These are phyloP conservation scores for Euphrasia confusa DNA, from an alignment of 257 asterid species.

Conservation along the genomic window DNA sequence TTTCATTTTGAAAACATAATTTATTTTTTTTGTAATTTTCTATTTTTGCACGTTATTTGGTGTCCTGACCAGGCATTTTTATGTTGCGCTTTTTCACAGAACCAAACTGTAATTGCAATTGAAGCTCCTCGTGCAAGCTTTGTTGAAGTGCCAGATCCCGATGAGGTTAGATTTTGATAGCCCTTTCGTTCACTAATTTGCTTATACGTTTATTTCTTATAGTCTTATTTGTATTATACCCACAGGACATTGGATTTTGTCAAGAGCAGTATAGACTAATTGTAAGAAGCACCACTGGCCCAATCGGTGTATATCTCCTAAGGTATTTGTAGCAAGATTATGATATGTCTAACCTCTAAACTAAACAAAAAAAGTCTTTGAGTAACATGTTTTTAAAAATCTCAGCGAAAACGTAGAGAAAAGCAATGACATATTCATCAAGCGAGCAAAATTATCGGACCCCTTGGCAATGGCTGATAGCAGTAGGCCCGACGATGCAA, in stretches of 20 bases:
- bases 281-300: constrained; percentile 66
- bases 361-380: not conserved
- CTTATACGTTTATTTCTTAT: constrained; percentile 13
- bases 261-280: constrained; percentile 50
- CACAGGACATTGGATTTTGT: constrained; percentile 44
- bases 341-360: not conserved
- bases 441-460: constrained; percentile 38
- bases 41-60: constrained; percentile 17
- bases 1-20: not conserved
- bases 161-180: constrained; percentile 39
- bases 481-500: constrained; percentile 27
- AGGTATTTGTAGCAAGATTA: constrained; percentile 35
- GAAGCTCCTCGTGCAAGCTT: constrained; percentile 80
- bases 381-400: not conserved
- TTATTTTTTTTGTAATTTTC: not conserved
- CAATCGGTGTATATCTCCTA: constrained; percentile 53
- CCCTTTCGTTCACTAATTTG: not conserved
- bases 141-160: constrained; percentile 76
- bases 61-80: constrained; percentile 16
- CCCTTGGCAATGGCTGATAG: constrained; percentile 24
- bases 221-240: constrained; percentile 22
- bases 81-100: constrained; percentile 36
- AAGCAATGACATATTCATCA: constrained; percentile 30
- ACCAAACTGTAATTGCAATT: constrained; percentile 53
- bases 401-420: constrained; percentile 43